phyloP scores from a whole-genome alignment of 2,329 filamentous ascomycete species.

The Mariannaea elegans region DNA sequence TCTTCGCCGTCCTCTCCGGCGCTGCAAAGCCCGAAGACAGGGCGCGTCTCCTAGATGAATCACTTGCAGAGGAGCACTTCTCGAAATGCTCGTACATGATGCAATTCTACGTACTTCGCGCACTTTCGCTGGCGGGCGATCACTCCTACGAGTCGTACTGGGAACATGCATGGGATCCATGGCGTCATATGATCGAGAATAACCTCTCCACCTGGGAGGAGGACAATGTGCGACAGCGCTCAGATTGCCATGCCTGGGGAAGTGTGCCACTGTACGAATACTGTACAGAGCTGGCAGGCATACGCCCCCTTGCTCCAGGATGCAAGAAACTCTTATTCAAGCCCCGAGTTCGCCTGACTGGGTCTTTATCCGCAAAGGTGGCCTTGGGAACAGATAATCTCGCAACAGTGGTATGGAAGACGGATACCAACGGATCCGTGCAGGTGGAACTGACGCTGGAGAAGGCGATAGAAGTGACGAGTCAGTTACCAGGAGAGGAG shows the following conservation, averaged over 20 bases:
- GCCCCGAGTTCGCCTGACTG: conserved; percentile 16
- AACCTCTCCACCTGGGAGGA: conserved; percentile 28
- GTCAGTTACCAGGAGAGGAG: conserved; percentile 10
- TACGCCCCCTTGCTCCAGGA: conserved; percentile 11
- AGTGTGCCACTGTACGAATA: conserved; percentile 25
- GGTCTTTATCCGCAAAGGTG: conserved; percentile 11
- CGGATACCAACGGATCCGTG: not conserved
- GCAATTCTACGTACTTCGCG: conserved; percentile 23
- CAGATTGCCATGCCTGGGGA: conserved; percentile 27
- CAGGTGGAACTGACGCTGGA: conserved; percentile 13
- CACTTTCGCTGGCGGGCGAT: conserved; percentile 19
- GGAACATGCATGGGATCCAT: conserved; percentile 21
- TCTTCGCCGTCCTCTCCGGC: conserved; percentile 47
- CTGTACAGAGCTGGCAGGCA: conserved; percentile 22
- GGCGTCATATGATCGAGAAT: conserved; percentile 21
- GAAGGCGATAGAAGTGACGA: conserved; percentile 3
- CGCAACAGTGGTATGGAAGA: conserved; percentile 16
- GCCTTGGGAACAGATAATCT: conserved; percentile 15
- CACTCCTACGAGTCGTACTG: conserved; percentile 17
- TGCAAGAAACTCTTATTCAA: conserved; percentile 17
- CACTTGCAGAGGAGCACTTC: conserved; percentile 11
- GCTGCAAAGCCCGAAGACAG: conserved; percentile 26
- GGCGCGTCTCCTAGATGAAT: conserved; percentile 11
- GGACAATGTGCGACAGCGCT: conserved; percentile 24
- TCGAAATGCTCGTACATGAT: conserved; percentile 26